Conservation (phyloP, 352 stramenopile genomes). For the Peronospora farinosa region DNA sequence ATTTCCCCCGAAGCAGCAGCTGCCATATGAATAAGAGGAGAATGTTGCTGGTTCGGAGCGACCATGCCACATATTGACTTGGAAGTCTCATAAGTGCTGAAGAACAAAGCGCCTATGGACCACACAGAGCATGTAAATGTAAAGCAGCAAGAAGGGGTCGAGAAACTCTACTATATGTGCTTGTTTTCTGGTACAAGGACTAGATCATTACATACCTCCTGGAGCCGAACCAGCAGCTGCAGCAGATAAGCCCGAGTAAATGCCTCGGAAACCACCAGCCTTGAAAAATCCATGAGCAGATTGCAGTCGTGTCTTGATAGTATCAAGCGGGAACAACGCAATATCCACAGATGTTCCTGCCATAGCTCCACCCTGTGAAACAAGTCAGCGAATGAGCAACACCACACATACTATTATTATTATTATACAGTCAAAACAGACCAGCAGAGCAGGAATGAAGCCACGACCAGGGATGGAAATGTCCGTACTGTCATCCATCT, state of each 20-base stretch:
- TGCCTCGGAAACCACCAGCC: slow-evolving; percentile 92
- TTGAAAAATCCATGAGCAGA: slow-evolving; percentile 95
- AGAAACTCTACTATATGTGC: not conserved
- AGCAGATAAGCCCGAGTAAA: slow-evolving; percentile 90
- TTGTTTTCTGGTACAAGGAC: not conserved
- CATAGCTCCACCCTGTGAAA: slow-evolving; percentile 82
- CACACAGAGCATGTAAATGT: slow-evolving; percentile 2
- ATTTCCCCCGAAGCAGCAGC: slow-evolving; percentile 93
- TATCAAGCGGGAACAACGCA: slow-evolving; percentile 97
- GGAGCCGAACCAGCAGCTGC: slow-evolving; percentile 88
- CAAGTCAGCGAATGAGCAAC: slow-evolving; percentile 8
- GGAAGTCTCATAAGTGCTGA: slow-evolving; percentile 87
- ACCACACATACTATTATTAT: not conserved
- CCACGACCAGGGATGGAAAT: slow-evolving; percentile 37
- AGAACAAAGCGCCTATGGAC: slow-evolving; percentile 79
- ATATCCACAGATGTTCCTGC: slow-evolving; percentile 97
- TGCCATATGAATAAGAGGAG: slow-evolving; percentile 91
- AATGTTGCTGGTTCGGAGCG: slow-evolving; percentile 67
- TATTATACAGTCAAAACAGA: slow-evolving; percentile 10
- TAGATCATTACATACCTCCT: slow-evolving; percentile 47
- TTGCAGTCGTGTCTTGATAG: slow-evolving; percentile 97
- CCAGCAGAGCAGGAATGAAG: slow-evolving; percentile 63
- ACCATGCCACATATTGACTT: slow-evolving; percentile 65
- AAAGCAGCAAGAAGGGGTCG: not conserved
- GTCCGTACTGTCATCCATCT: not conserved